Conservation (phyloP, 2,329 filamentous ascomycete genomes). For the Camillea tinctor region DNA sequence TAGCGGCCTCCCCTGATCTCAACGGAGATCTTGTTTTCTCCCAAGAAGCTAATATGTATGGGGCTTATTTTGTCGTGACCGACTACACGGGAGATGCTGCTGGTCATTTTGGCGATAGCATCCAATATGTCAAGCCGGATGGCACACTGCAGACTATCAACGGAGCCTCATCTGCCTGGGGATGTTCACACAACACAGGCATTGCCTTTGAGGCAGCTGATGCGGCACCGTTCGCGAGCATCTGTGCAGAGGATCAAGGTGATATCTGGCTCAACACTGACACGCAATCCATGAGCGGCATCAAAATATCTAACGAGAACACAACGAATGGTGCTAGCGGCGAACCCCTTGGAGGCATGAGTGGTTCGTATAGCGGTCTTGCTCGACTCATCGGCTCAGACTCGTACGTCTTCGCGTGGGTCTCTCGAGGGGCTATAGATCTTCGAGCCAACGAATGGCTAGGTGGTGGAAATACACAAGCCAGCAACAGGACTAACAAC, state of each 20-base stretch:
- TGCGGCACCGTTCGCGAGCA: constrained; percentile 54
- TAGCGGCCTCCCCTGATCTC: constrained; percentile 54
- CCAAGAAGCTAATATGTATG: constrained; percentile 53
- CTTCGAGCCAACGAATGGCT: constrained; percentile 57
- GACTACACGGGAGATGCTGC: constrained; percentile 51
- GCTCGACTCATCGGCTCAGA: constrained; percentile 50
- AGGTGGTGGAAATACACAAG: constrained; percentile 53
- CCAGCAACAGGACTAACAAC: constrained; percentile 52
- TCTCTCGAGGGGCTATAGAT: constrained; percentile 57
- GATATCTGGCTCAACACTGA: constrained; percentile 64
- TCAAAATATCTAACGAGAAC: constrained; percentile 63
- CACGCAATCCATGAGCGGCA: constrained; percentile 54
- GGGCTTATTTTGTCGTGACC: constrained; percentile 62
- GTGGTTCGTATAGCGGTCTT: constrained; percentile 59
- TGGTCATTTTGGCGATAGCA: constrained; percentile 58
- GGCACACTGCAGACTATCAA: constrained; percentile 50
- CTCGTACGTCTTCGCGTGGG: constrained; percentile 62
- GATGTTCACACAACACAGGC: constrained; percentile 64
- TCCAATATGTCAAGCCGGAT: constrained; percentile 44
- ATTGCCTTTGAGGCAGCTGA: constrained; percentile 62
- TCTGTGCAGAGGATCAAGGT: constrained; percentile 63
- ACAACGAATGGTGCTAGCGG: constrained; percentile 58
- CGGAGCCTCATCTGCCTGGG: constrained; percentile 56
- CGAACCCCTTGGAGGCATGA: constrained; percentile 62
- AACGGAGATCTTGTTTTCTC: constrained; percentile 64